Conservation (phyloP, 345 rosid genomes). For the Pugionium cornutum region DNA sequence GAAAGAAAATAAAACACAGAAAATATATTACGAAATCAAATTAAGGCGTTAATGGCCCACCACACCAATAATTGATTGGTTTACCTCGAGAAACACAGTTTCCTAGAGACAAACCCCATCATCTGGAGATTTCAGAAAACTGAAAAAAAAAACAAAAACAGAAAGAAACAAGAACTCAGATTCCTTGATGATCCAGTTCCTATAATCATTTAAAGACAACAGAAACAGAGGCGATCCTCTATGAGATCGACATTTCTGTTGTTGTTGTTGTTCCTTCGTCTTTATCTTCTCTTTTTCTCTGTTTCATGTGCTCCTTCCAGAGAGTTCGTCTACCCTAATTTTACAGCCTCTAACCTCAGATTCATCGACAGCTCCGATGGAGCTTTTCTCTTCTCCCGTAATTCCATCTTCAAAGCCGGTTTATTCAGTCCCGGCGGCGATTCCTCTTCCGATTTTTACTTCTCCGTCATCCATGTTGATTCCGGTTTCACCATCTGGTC, state of each 20-base stretch:
- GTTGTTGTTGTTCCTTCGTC: conserved; percentile 41
- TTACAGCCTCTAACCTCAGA: conserved; percentile 61
- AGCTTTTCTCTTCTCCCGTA: conserved; percentile 63
- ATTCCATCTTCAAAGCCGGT: conserved; percentile 62
- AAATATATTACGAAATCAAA: too few species aligned
- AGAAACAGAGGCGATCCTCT: conserved; percentile 19
- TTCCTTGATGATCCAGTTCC: conserved; percentile 19
- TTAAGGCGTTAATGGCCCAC: neutral
- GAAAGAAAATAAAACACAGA: too few species aligned
- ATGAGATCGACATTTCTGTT: conserved; percentile 52
- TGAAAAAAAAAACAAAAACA: neutral
- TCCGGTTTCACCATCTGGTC: conserved; percentile 77
- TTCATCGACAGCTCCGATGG: conserved; percentile 52
- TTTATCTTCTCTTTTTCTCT: conserved; percentile 32
- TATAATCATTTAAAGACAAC: conserved; percentile 28
- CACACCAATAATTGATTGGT: neutral
- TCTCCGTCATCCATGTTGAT: conserved; percentile 61
- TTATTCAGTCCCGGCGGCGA: conserved; percentile 51
- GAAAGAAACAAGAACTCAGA: conserved; percentile 24
- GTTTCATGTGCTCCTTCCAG: conserved; percentile 44
- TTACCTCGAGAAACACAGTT: neutral
- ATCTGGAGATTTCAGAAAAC: neutral
- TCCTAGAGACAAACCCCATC: neutral
- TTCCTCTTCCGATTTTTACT: conserved; percentile 53
- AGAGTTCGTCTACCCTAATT: conserved; percentile 61